Evolutionary conservation across 2,329 filamentous ascomycete species (phyloP), one percentile per base, ranked within the genome.

Genomic region (Aureobasidium subglaciale): DNA sequence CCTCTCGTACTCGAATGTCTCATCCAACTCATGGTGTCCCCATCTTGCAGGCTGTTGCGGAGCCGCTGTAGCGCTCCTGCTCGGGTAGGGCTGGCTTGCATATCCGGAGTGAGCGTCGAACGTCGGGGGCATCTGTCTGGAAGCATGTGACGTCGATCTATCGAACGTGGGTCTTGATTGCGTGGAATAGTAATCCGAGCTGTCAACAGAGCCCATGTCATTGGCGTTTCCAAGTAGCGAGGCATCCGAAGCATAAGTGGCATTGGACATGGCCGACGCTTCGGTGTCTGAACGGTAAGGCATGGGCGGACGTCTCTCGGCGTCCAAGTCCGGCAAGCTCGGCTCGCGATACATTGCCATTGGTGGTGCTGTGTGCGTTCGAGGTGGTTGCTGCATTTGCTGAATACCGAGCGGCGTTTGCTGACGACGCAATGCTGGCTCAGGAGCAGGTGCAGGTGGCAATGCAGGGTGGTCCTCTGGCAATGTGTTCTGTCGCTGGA

Each of bases 231-330:
- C 70, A 34, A 87, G 70, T 5, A 89, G 75, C 1, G 86, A 82
- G 7, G 81, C 78, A 58, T 85, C 81, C 2, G 85, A 83, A 11
- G 77, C 80, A 64, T 83, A 86, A 64, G 78, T 87, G n/a, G 74
- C 63, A 42, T 65, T 71, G 2, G 78, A 77, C 57, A 68, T 74
- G 27, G 70, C 71, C 0, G 85, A 85, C 16, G 73, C 72, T 59
- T 78, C 75, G 0, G 86, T 87, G 41, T 70, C 64, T n/a, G 69
- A 68, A 53, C 75, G 64, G 1, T 59, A 62, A 6, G 66, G 64
- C 41, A 71, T 69, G 9, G 61, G 61, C 29, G 74, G 71, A 42
- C 73, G 67, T 1, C 13, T 18, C 22, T 30, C 32, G 38, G 56
- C 63, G 32, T 40, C 6, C 9, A 13, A 9, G 3, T 45, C 16